Percentiles rank a stretch among this genome's conserved stretches.
These are phyloP conservation scores for Meyerozyma athensensis DNA, from an alignment of 1,139 yeast genomes.

Conservation along the genomic window DNA sequence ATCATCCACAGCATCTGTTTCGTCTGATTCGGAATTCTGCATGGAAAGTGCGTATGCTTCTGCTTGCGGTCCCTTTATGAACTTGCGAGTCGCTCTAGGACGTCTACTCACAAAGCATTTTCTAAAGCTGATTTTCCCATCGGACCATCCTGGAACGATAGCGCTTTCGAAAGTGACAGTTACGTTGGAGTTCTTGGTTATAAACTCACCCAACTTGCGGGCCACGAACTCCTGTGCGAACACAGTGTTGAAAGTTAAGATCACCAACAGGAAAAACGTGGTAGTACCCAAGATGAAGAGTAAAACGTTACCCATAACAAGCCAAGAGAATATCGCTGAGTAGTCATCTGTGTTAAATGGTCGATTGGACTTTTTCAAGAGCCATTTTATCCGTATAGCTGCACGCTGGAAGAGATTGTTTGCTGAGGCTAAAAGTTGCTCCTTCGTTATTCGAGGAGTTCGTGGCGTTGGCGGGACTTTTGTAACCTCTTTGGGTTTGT, in stretches of 20 bases:
- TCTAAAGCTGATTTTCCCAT: slow-evolving; percentile 76
- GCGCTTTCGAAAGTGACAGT: slow-evolving; percentile 91
- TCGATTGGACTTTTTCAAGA: slow-evolving; percentile 46
- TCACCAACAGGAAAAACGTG: slow-evolving; percentile 73
- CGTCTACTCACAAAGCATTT: slow-evolving; percentile 85
- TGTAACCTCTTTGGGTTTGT: not conserved
- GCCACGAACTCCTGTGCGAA: slow-evolving; percentile 91
- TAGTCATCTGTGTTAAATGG: slow-evolving; percentile 89
- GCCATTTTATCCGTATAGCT: slow-evolving; percentile 63
- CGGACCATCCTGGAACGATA: slow-evolving; percentile 91
- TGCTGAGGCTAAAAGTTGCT: slow-evolving; percentile 51
- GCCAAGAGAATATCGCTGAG: slow-evolving; percentile 86
- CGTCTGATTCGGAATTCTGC: slow-evolving; percentile 17
- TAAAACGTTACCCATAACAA: slow-evolving; percentile 78
- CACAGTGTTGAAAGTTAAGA: slow-evolving; percentile 79
- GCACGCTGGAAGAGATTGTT: slow-evolving; percentile 46
- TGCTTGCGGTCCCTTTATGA: slow-evolving; percentile 72
- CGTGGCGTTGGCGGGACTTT: not conserved
- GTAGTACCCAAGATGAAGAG: slow-evolving; percentile 83
- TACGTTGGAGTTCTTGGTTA: slow-evolving; percentile 81
- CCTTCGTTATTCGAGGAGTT: slow-evolving; percentile 27
- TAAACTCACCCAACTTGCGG: slow-evolving; percentile 68
- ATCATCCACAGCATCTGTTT: slow-evolving; percentile 53
- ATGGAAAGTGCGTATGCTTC: slow-evolving; percentile 48
- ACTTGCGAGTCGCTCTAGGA: slow-evolving; percentile 53